Base-by-base conservation (phyloP, 306 rosid genomes). In the Cyamopsis tetragonoloba region DNA sequence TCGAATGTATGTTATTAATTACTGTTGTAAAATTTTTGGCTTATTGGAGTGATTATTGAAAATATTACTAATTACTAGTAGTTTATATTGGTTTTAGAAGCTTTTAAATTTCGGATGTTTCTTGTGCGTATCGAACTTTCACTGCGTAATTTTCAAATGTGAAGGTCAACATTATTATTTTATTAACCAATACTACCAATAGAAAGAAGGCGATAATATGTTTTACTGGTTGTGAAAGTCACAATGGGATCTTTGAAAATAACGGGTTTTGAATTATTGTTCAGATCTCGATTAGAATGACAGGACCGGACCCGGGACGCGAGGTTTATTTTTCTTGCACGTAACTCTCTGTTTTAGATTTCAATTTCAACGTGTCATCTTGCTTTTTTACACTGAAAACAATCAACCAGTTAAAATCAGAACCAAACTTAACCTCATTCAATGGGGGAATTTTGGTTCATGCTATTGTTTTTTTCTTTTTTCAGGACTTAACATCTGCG, bases 11-110 rank as follows among this genome's bases (percentile, higher is more conserved):
- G 28, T 46, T 38, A n/a, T n/a, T n/a, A n/a, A n/a, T n/a, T n/a
- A 20, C 8, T 23, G 68, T n/a, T 61, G 77, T 61, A 61, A 72
- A 43, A 37, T 2, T 43, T 43, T 70, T 26, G 30, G 23, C 17
- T 28, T 28, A 11, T 13, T 46, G 49, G 22, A 27, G 5, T 41
- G 38, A 53, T 18, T 10, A 15, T 71, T 51, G 15, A 67, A 7
- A 22, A 43, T 41, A n/a, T n/a, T n/a, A n/a, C n/a, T n/a, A n/a
- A n/a, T n/a, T n/a, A n/a, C n/a, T n/a, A n/a, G n/a, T n/a, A 56
- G 27, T 50, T 7, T 43, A 35, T n/a, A 24, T 23, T 55, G 56
- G 32, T 19, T 20, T 55, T 30, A 13, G 46, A 23, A 15, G 9
- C 28, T 2, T n/a, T n/a, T n/a, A n/a, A n/a, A n/a, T n/a, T n/a